These are phyloP conservation scores for Bipolaris oryzae DNA, from an alignment of 2,329 filamentous ascomycete species.

Conservation along the genomic window DNA sequence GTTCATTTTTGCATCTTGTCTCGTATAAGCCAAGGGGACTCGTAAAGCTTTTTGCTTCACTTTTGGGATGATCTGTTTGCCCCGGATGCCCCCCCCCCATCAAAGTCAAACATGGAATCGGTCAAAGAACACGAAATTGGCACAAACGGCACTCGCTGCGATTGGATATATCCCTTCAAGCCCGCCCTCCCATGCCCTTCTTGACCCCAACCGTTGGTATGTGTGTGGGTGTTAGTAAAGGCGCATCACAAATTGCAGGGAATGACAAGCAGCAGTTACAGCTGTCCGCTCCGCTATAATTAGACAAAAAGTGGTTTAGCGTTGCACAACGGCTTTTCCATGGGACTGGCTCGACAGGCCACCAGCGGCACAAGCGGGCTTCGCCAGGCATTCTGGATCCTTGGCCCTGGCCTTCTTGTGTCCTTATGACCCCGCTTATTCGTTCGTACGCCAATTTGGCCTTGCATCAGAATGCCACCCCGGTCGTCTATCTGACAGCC, in stretches of 20 bases:
- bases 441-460: slow-evolving; percentile 4
- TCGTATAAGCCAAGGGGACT: no score
- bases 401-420: slow-evolving; percentile 7
- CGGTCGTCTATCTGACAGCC: slow-evolving; percentile 11
- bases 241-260: slow-evolving; percentile 1
- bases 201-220: background rate
- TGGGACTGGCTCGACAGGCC: slow-evolving; percentile 17
- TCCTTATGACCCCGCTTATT: slow-evolving; percentile 19
- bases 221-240: no score
- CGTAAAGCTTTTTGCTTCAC: background rate
- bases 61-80: background rate
- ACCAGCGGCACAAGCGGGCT: slow-evolving; percentile 1
- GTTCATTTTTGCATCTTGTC: no score
- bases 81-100: background rate
- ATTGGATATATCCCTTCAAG: slow-evolving; percentile 2
- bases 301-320: slow-evolving; percentile 16
- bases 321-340: slow-evolving; percentile 27
- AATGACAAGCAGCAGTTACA: slow-evolving; percentile 2
- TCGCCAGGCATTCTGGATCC: slow-evolving; percentile 7
- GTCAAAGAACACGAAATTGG: background rate
- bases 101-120: background rate
- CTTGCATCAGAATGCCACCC: slow-evolving; percentile 22
- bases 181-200: background rate
- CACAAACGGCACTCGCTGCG: background rate
- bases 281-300: slow-evolving; percentile 8